These are phyloP conservation scores for Kazachstania martiniae DNA, from an alignment of 805 yeast species.

Conservation along the genomic window DNA sequence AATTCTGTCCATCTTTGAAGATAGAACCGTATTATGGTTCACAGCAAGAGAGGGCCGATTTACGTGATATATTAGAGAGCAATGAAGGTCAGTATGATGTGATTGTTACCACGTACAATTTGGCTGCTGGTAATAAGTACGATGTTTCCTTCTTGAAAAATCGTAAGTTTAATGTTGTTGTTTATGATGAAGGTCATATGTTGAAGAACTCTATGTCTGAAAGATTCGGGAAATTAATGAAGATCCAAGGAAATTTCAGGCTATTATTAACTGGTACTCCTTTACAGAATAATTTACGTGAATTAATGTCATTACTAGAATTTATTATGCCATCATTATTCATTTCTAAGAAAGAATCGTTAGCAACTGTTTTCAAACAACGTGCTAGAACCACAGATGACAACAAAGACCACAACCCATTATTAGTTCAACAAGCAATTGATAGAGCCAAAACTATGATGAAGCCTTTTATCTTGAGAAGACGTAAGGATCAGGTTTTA, in stretches of 20 bases:
- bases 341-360: conserved; percentile 69
- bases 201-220: conserved; percentile 82
- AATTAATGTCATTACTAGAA: conserved; percentile 79
- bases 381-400: conserved; percentile 59
- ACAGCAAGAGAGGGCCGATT: conserved; percentile 71
- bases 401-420: conserved; percentile 54
- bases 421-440: conserved; percentile 84
- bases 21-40: conserved; percentile 94
- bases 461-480: conserved; percentile 92
- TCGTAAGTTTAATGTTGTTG: conserved; percentile 73
- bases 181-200: conserved; percentile 97
- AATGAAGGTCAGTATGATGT: conserved; percentile 61
- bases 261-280: conserved; percentile 93
- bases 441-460: conserved; percentile 92
- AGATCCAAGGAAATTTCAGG: conserved; percentile 72
- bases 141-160: conserved; percentile 72
- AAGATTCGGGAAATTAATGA: conserved; percentile 79
- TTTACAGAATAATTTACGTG: conserved; percentile 83
- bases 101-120: conserved; percentile 83
- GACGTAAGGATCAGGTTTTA: conserved; percentile 86
- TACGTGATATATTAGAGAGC: conserved; percentile 55
- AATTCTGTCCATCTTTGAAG: conserved; percentile 70
- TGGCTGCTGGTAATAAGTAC: conserved; percentile 77
- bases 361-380: conserved; percentile 77
- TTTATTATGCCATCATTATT: conserved; percentile 83